Conservation (phyloP, 371 early-diverging fungal genomes). For the Parasitella parasitica region DNA sequence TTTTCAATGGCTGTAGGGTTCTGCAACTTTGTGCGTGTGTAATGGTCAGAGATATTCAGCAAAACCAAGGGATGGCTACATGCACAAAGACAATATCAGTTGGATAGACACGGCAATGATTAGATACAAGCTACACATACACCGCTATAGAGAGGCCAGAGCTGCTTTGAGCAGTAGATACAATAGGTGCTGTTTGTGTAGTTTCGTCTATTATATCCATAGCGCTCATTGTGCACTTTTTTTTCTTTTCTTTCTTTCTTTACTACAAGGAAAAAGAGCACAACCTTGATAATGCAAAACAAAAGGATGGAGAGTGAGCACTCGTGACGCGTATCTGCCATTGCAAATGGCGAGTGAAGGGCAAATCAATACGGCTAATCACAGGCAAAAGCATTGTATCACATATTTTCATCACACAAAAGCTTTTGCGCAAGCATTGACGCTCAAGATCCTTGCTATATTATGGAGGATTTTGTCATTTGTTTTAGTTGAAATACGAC, state of each 20-base stretch:
- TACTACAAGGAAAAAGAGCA: not conserved
- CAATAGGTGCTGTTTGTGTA: conserved; percentile 15
- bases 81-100: not conserved
- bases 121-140: conserved; percentile 18
- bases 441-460: too few relatives aligned
- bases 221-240: conserved; percentile 25
- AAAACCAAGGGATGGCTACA: conserved; percentile 82
- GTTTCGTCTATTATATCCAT: conserved; percentile 49
- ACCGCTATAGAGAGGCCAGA: conserved; percentile 50
- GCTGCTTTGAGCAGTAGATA: conserved; percentile 32
- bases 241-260: not conserved
- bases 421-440: too few relatives aligned
- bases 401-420: too few relatives aligned
- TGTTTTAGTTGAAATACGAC: too few relatives aligned
- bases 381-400: too few relatives aligned
- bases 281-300: not conserved
- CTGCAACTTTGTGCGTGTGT: conserved; percentile 71
- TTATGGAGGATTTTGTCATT: too few relatives aligned
- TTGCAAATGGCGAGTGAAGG: not conserved
- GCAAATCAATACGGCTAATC: not conserved
- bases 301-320: not conserved
- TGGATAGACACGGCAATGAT: not conserved
- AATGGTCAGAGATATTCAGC: conserved; percentile 86
- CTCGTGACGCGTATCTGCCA: not conserved
- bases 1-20: conserved; percentile 37